Base-by-base conservation (phyloP, 768 basidiomycete genomes). In the Russula lepida region DNA sequence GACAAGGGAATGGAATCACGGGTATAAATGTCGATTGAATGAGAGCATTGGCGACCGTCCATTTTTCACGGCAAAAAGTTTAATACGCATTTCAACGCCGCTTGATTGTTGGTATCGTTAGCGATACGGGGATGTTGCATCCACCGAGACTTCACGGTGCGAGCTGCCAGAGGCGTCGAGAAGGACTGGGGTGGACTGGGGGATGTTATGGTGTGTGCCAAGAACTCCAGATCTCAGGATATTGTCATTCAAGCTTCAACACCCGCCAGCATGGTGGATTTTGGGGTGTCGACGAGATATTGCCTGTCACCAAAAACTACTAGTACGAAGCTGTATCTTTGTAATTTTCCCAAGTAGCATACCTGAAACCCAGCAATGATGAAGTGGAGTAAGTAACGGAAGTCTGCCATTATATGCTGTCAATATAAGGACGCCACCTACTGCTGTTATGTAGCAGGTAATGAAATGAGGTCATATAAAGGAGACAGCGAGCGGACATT, bases 391-490 rank as follows among this genome's bases (percentile, higher is more conserved):
- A 50, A 23, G 19, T 28, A 50, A 51, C 32, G 44, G 32, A 56
- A 51, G 41, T 8, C 6, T 54, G 41, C 28, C 19, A 39, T 2
- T n/a, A 39, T 28, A 27, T 25, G 27, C 25, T 27, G 35, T 9
- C 32, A 32, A 35, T 23, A 32, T 41, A 44, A 55, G 49, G 33
- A 51, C 49, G 54, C 59, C 54, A 60, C 48, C 39, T 37, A 37
- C 35, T 35, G 35, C 35, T 35, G 35, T 35, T 13, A 35, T 35
- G 13, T 48, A 53, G 17, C 11, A 39, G 30, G 27, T 33, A 17
- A 49, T 56, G 21, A 50, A 39, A 41, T 35, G 60, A 41, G 41
- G 41, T 50, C 39, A 59, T 35, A 19, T 33, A 51, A 39, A 19
- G 37, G 28, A 35, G 41, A 52, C 49, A 44, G 27, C 23, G 41